phyloP scores from a whole-genome alignment of 306 rosid species.

The Urtica urens region DNA sequence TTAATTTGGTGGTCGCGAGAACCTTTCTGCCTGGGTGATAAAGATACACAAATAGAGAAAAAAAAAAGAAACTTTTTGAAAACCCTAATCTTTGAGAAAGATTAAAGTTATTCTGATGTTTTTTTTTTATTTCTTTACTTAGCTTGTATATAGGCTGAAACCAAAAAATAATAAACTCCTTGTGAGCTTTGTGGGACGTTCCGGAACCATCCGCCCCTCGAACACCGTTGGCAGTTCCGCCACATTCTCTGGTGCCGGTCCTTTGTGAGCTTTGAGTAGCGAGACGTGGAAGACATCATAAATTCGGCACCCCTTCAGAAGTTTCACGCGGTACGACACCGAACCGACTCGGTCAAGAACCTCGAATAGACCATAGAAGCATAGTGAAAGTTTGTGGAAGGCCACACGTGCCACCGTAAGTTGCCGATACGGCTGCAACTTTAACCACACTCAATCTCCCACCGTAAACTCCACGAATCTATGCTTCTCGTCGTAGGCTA shows the following conservation, averaged over 20 bases:
- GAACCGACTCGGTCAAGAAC: neutral
- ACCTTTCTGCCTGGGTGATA: too few species aligned
- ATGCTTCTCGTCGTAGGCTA: neutral
- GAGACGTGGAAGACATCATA: neutral
- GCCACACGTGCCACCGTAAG: neutral
- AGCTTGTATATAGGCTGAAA: too few species aligned
- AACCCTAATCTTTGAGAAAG: too few species aligned
- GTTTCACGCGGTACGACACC: neutral
- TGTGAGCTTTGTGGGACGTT: neutral
- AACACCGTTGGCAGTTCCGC: neutral
- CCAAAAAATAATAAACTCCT: too few species aligned
- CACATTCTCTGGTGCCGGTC: neutral
- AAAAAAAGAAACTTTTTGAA: too few species aligned
- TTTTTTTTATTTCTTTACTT: too few species aligned
- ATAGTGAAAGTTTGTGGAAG: neutral
- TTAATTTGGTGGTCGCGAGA: too few species aligned
- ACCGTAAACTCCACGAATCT: neutral
- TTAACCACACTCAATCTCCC: neutral
- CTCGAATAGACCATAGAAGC: neutral
- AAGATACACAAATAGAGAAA: too few species aligned
- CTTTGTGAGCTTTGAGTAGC: neutral
- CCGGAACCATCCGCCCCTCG: neutral
- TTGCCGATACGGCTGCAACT: neutral
- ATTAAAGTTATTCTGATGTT: too few species aligned
- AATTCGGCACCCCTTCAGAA: neutral